Evolutionary conservation across 2,329 filamentous ascomycete genomes (phyloP), one percentile per base, ranked within the genome.

Genomic region (Hymenoscyphus fructigenus): DNA sequence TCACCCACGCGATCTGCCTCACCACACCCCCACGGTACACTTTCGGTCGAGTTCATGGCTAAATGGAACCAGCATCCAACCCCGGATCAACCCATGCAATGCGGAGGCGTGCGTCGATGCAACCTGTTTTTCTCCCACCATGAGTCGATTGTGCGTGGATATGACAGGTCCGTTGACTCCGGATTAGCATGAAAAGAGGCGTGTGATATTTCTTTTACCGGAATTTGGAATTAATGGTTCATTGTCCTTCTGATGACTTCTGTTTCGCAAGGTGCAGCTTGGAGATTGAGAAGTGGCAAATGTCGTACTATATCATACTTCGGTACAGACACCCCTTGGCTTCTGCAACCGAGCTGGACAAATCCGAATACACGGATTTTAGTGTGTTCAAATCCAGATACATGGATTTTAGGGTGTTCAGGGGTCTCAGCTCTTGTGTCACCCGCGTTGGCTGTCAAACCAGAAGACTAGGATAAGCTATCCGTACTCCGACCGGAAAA

Each of bases 341-440:
- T 53, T 53, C 47, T 53, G 47, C 47, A 53, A 53, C 47, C 47
- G 47, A 53, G 20, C 47, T 23, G 47, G 17, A 23, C 20, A 53
- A 53, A 53, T 53, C 47, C 47, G 47, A 53, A 53, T 53, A 53
- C 10, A 53, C 47, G 47, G 47, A 23, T 23, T 53, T 53, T 53
- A 26, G 47, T 23, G 47, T 53, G 47, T 26, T 53, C 47, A 23
- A 53, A 53, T 26, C 47, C 47, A 23, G 47, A 26, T 53, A 53
- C 47, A 23, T 53, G 47, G 47, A 53, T 53, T 53, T 53, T 26
- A 23, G 47, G 32, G 20, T 23, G 20, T 53, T 53, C 47, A 53
- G 47, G 47, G 47, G 47, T 53, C 47, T 53, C 47, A 53, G 10
- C 47, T 53, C 47, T 53, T 53, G 47, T 53, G 47, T 53, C 47